A percentile compares a stretch with the other conserved stretches of the same genome.
Evolutionary conservation across 2,329 filamentous ascomycete genomes (phyloP).

Genomic region (Biscogniauxia marginata): DNA sequence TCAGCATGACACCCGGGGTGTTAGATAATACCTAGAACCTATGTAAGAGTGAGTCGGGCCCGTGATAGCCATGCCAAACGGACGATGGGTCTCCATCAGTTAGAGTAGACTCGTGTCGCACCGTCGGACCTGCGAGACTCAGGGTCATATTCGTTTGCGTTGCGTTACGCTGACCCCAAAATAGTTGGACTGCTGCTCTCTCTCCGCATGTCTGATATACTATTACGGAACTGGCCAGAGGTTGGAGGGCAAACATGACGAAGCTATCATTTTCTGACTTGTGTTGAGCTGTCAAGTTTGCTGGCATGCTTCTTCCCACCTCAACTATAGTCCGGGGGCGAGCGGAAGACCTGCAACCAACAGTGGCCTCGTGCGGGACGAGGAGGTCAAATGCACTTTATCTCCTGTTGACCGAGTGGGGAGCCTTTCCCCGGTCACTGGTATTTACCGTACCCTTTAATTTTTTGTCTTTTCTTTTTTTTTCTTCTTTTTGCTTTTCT

Average conservation of each 20-base stretch:
- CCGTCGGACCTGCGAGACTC: constrained; percentile 3
- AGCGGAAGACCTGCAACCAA: background rate
- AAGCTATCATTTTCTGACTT: background rate
- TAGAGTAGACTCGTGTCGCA: constrained; percentile 13
- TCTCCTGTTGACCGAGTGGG: background rate
- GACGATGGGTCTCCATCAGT: constrained; percentile 5
- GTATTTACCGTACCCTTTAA: constrained; percentile 13
- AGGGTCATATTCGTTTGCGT: constrained; percentile 15
- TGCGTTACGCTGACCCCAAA: constrained; percentile 1
- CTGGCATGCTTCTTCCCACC: constrained; percentile 4
- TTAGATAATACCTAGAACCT: background rate
- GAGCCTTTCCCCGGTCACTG: background rate
- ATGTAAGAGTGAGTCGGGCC: constrained; percentile 3
- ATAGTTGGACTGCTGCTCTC: constrained; percentile 1
- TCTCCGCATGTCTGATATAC: background rate
- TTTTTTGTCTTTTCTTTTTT: constrained; percentile 2
- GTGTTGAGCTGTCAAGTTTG: constrained; percentile 11
- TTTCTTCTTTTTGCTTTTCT: background rate
- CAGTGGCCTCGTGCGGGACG: background rate
- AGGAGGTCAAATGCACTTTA: background rate
- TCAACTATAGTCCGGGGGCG: constrained; percentile 1
- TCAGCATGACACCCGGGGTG: constrained; percentile 1
- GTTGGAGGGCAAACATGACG: constrained; percentile 11
- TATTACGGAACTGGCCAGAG: background rate
- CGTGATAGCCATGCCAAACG: constrained; percentile 4